A percentile compares a stretch with the other conserved stretches of the same genome.
phyloP scores from a whole-genome alignment of 768 basidiomycete genomes.

The Podaxis rugospora region DNA sequence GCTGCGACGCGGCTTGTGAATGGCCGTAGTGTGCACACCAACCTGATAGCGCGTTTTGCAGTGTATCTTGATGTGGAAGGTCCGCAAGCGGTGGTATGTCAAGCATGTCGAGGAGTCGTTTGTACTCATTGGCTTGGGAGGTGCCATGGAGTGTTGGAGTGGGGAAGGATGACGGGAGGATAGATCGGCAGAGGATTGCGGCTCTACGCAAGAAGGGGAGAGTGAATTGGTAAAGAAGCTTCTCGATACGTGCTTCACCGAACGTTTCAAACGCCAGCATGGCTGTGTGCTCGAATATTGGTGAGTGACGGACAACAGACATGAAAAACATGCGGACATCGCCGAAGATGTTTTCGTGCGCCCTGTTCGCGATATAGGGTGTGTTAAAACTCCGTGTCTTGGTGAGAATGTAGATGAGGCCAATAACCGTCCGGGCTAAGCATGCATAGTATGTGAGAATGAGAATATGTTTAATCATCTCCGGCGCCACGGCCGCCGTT shows the following conservation, averaged over 20 bases:
- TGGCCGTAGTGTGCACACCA: constrained; percentile 91
- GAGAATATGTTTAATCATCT: constrained; percentile 83
- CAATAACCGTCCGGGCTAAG: constrained; percentile 81
- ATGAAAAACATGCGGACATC: constrained; percentile 88
- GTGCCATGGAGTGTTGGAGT: constrained; percentile 35
- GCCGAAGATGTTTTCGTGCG: constrained; percentile 73
- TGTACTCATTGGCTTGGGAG: constrained; percentile 65
- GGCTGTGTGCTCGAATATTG: constrained; percentile 81
- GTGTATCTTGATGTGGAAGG: constrained; percentile 76
- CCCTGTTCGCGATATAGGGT: constrained; percentile 37
- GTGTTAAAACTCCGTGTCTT: constrained; percentile 57
- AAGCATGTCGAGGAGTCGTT: constrained; percentile 68
- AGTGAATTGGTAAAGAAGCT: constrained; percentile 81
- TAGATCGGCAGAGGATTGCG: constrained; percentile 77
- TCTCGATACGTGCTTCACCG: constrained; percentile 82
- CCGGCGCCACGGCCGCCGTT: constrained; percentile 84
- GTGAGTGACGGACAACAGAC: constrained; percentile 86
- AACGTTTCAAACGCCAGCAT: constrained; percentile 75
- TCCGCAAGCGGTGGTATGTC: constrained; percentile 78
- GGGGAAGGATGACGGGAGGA: constrained; percentile 62
- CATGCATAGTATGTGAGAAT: constrained; percentile 87
- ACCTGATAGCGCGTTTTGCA: constrained; percentile 84
- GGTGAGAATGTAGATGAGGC: constrained; percentile 77
- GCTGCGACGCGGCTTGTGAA: constrained; percentile 71
- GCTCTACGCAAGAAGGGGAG: constrained; percentile 90